phyloP scores from a whole-genome alignment of 106 monocot genomes.

The Alisma plantagoaquatica region DNA sequence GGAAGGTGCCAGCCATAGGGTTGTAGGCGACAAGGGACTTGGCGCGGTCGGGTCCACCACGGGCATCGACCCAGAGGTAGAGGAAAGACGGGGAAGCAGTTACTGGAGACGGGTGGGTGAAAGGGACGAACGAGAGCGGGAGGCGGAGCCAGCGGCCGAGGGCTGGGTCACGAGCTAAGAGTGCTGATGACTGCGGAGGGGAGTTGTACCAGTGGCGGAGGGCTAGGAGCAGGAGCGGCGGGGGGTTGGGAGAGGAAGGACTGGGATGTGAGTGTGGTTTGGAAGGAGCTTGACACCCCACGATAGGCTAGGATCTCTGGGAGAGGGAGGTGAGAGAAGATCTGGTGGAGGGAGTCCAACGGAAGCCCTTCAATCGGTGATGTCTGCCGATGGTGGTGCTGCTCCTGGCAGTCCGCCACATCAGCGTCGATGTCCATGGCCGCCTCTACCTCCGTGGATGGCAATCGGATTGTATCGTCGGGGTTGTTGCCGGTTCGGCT shows the following conservation, averaged over 20 bases:
- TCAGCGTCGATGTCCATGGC: no score
- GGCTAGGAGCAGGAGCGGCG: slow-evolving; percentile 34
- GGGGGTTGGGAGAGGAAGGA: slow-evolving; percentile 27
- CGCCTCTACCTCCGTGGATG: no score
- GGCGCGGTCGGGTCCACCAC: slow-evolving; percentile 4
- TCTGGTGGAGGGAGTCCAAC: slow-evolving; percentile 38
- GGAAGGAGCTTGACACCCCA: slow-evolving; percentile 32
- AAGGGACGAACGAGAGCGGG: slow-evolving; percentile 29
- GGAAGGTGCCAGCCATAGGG: slow-evolving; percentile 44
- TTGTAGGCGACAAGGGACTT: slow-evolving; percentile 75
- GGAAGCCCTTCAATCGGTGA: slow-evolving; percentile 33
- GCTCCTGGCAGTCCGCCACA: no score
- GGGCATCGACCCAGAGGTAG: slow-evolving; percentile 27
- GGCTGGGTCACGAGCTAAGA: slow-evolving; percentile 39
- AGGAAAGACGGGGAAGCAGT: slow-evolving; percentile 25
- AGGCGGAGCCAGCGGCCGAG: slow-evolving; percentile 14
- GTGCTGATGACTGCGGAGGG: slow-evolving; percentile 1
- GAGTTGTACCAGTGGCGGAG: slow-evolving; percentile 28
- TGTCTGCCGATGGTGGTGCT: neutral
- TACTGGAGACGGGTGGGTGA: slow-evolving; percentile 22
- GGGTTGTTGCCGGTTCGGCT: no score
- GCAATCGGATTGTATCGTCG: no score
- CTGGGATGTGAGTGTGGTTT: slow-evolving; percentile 20
- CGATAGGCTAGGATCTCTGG: slow-evolving; percentile 30
- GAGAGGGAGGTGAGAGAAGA: slow-evolving; percentile 35